Conservation (phyloP, 2,329 filamentous ascomycete species). For the Fulvia fulva region DNA sequence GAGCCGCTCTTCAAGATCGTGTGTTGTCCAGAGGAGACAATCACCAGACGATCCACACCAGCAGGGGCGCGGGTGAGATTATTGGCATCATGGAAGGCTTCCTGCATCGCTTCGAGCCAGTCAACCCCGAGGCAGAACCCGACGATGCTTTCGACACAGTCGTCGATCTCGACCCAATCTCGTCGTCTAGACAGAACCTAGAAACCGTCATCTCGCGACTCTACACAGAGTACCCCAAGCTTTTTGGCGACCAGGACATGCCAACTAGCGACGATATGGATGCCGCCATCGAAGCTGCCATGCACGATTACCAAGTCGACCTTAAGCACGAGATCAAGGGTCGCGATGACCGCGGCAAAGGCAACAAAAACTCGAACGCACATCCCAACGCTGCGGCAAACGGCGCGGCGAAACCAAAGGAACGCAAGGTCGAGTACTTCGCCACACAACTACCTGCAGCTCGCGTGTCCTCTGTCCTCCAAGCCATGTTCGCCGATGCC, state of each 20-base stretch:
- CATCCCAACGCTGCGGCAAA: constrained; percentile 36
- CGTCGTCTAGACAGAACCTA: constrained; percentile 78
- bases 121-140: constrained; percentile 62
- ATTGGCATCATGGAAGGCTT: constrained; percentile 94
- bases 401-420: constrained; percentile 44
- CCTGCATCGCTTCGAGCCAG: constrained; percentile 75
- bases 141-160: constrained; percentile 79
- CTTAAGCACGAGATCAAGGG: constrained; percentile 70
- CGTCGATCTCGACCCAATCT: constrained; percentile 76
- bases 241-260: constrained; percentile 60
- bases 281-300: constrained; percentile 68
- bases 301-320: constrained; percentile 72
- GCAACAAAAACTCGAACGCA: constrained; percentile 24
- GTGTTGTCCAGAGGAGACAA: constrained; percentile 88
- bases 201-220: constrained; percentile 71
- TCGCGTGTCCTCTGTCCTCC: constrained; percentile 57
- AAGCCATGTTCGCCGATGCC: constrained; percentile 62
- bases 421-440: constrained; percentile 61
- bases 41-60: constrained; percentile 94
- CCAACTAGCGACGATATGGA: constrained; percentile 74
- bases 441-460: constrained; percentile 52
- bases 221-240: constrained; percentile 70
- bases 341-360: constrained; percentile 38
- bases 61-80: constrained; percentile 68
- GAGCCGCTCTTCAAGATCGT: constrained; percentile 69